Conservation (phyloP, 352 stramenopile genomes). For the Hyaloperonospora brassicae region DNA sequence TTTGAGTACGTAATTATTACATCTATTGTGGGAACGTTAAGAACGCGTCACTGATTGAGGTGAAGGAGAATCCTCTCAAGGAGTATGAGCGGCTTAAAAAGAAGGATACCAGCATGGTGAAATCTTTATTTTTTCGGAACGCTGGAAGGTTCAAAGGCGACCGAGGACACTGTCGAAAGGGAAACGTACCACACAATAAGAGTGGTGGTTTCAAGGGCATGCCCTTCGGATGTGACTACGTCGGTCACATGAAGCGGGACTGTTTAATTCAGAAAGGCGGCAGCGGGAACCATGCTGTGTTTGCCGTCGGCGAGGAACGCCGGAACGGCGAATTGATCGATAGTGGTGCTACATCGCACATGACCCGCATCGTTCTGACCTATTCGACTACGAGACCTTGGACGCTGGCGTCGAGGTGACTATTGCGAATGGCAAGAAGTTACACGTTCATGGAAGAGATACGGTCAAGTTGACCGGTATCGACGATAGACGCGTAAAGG, state of each 20-base stretch:
- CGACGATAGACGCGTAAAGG: neutral
- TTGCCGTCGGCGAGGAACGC: neutral
- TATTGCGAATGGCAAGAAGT: neutral
- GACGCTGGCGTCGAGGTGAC: neutral
- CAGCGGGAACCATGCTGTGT: neutral
- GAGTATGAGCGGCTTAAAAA: conserved; percentile 14
- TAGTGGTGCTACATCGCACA: neutral
- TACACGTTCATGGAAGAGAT: neutral
- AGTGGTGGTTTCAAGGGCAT: neutral
- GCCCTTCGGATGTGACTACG: neutral
- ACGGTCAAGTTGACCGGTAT: neutral
- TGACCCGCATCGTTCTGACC: neutral
- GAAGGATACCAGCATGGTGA: conserved; percentile 4
- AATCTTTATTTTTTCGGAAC: conserved; percentile 2
- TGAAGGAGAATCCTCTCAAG: conserved; percentile 22
- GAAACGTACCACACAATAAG: conserved; percentile 3
- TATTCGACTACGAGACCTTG: neutral
- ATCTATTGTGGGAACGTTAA: conserved; percentile 16
- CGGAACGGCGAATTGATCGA: neutral
- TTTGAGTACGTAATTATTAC: conserved; percentile 19
- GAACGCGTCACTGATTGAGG: conserved; percentile 9
- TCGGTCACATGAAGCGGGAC: conserved; percentile 1
- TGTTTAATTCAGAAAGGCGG: neutral
- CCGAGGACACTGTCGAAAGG: conserved; percentile 5
- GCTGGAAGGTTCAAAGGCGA: conserved; percentile 4